phyloP scores from a whole-genome alignment of 177 flowering plant species.

The Vitis hybrid region DNA sequence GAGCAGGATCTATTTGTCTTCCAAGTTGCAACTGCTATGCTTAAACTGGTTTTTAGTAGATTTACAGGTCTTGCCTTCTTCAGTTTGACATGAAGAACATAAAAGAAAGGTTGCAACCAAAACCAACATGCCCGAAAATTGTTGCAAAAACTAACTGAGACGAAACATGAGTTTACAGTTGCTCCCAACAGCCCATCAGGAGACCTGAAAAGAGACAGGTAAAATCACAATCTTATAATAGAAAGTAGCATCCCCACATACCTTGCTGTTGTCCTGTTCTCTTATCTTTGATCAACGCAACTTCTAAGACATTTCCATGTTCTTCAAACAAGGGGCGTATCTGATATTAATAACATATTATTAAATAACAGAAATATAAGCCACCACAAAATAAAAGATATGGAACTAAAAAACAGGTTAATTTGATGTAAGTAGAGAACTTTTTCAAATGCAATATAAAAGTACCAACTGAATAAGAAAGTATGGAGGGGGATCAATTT shows the following conservation, averaged over 20 bases:
- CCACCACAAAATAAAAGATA: too few relatives aligned
- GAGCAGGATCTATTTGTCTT: conserved; percentile 39
- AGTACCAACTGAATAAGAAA: too few relatives aligned
- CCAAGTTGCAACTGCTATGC: conserved; percentile 44
- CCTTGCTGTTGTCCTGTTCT: conserved; percentile 98
- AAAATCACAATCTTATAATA: conserved; percentile 26
- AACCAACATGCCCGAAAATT: conserved; percentile 50
- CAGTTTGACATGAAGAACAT: conserved; percentile 45
- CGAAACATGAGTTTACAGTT: conserved; percentile 54
- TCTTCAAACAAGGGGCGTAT: conserved; percentile 90
- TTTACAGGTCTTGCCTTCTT: conserved; percentile 50
- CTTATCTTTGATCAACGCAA: conserved; percentile 90
- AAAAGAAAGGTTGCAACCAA: conserved; percentile 44
- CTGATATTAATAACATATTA: conserved; percentile 36
- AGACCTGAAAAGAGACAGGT: conserved; percentile 68
- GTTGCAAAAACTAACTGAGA: conserved; percentile 63
- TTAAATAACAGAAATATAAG: not conserved
- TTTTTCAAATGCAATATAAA: too few relatives aligned
- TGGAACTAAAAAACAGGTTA: too few relatives aligned
- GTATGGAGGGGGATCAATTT: too few relatives aligned
- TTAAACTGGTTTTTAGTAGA: conserved; percentile 28
- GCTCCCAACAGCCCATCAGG: conserved; percentile 70
- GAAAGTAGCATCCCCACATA: conserved; percentile 35
- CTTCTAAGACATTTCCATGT: conserved; percentile 91
- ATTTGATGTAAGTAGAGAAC: too few relatives aligned